These are phyloP conservation scores for Yamadazyma triangularis DNA, from an alignment of 1,139 yeast genomes.

Conservation along the genomic window DNA sequence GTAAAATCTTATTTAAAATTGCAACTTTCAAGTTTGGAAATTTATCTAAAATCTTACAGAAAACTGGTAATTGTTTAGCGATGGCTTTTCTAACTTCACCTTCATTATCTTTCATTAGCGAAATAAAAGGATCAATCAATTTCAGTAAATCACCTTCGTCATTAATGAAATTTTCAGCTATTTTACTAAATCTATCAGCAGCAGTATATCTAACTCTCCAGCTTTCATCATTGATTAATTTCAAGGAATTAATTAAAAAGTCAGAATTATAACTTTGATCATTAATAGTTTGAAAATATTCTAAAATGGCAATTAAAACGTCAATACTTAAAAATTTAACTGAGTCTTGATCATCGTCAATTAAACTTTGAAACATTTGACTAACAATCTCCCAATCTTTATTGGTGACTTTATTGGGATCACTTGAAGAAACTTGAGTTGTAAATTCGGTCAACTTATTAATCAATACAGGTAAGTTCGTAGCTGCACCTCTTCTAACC, in stretches of 20 bases:
- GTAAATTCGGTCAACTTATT: conserved; percentile 46
- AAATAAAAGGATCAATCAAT: conserved; percentile 67
- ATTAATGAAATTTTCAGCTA: conserved; percentile 62
- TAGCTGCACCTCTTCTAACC: conserved; percentile 95
- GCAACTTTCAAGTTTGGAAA: conserved; percentile 43
- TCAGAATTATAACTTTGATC: conserved; percentile 59
- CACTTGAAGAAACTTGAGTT: conserved; percentile 13
- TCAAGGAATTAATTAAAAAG: conserved; percentile 52
- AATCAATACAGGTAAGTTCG: conserved; percentile 70
- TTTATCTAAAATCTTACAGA: conserved; percentile 51
- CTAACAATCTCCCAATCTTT: conserved; percentile 73
- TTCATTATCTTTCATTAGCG: conserved; percentile 85
- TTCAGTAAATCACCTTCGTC: conserved; percentile 48
- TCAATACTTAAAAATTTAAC: conserved; percentile 89
- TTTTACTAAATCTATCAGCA: conserved; percentile 80
- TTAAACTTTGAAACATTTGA: conserved; percentile 76
- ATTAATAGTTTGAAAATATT: conserved; percentile 54
- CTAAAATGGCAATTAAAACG: conserved; percentile 69
- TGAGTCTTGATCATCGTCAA: conserved; percentile 89
- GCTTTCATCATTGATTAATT: conserved; percentile 80
- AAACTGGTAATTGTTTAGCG: conserved; percentile 86
- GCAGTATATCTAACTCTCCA: conserved; percentile 99
- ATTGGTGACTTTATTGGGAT: conserved; percentile 26
- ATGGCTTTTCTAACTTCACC: conserved; percentile 96
- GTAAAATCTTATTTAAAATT: conserved; percentile 69